These are phyloP conservation scores for Ambispora gerdemannii DNA, from an alignment of 192 early-diverging fungal genomes.

Conservation along the genomic window DNA sequence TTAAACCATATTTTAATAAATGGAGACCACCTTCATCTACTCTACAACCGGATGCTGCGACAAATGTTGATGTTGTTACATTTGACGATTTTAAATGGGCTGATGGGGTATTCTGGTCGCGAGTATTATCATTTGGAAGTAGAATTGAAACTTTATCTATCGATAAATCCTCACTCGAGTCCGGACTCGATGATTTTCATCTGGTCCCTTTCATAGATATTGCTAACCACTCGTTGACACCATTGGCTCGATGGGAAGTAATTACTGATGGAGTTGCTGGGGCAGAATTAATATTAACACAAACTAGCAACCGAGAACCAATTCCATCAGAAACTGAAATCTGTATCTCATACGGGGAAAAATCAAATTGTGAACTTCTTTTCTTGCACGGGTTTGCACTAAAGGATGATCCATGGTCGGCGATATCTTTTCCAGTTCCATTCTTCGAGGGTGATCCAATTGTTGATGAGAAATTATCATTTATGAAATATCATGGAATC, in stretches of 20 bases:
- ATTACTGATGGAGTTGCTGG: constrained; percentile 39
- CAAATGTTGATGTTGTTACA: constrained; percentile 21
- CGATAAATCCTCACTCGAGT: neutral
- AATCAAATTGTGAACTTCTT: constrained; percentile 66
- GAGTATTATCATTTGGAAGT: constrained; percentile 56
- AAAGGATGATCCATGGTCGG: constrained; percentile 44
- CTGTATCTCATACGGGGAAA: constrained; percentile 64
- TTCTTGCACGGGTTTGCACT: constrained; percentile 69
- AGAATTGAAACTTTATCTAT: constrained; percentile 28
- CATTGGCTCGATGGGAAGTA: constrained; percentile 59
- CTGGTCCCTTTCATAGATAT: constrained; percentile 71
- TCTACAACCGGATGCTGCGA: constrained; percentile 24
- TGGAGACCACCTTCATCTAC: constrained; percentile 22
- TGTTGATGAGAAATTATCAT: constrained; percentile 5
- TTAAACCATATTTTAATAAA: constrained; percentile 28
- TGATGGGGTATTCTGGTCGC: constrained; percentile 67
- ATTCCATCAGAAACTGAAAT: constrained; percentile 43
- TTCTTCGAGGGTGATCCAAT: constrained; percentile 23
- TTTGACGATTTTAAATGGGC: constrained; percentile 60
- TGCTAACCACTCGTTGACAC: constrained; percentile 59
- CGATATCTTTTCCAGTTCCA: constrained; percentile 17
- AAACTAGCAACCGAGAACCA: constrained; percentile 4
- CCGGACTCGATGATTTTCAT: constrained; percentile 42
- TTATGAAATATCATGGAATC: constrained; percentile 27
- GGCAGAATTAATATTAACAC: constrained; percentile 31